Evolutionary conservation across 208 protist genomes (phyloP).

Genomic region (Trypanosoma conorhini): DNA sequence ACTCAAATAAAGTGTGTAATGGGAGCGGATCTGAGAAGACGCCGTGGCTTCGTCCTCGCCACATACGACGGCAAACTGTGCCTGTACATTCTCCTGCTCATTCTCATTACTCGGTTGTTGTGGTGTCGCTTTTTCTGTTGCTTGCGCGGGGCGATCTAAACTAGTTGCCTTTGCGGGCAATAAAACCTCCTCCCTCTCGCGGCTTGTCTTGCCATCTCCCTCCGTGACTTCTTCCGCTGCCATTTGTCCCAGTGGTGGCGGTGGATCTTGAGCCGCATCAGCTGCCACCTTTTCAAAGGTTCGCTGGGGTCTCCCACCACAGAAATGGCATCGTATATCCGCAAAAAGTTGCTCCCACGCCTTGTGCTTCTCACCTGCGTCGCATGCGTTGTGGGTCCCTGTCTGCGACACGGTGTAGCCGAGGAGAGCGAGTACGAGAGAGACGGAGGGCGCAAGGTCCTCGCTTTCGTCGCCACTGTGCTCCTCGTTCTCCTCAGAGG

Average conservation of each 20-base stretch:
- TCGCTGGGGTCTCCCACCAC: constrained; percentile 13
- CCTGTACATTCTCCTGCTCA: not conserved
- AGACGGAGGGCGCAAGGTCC: constrained; percentile 13
- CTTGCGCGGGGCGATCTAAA: not conserved
- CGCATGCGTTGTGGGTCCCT: not conserved
- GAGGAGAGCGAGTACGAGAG: constrained; percentile 15
- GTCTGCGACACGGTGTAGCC: constrained; percentile 8
- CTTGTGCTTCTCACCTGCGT: not conserved
- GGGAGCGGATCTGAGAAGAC: not conserved
- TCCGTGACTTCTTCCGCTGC: not conserved
- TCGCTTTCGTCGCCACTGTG: not conserved
- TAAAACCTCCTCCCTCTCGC: not conserved
- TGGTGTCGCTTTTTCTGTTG: not conserved
- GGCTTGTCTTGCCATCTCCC: not conserved
- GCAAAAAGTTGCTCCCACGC: not conserved
- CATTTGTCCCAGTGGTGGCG: not conserved
- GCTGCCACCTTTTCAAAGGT: constrained; percentile 2
- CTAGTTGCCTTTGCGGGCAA: not conserved
- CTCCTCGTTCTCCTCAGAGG: not conserved
- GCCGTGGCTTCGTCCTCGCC: not conserved
- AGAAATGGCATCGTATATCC: constrained; percentile 23
- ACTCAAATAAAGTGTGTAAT: constrained; percentile 17
- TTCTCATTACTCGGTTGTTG: not conserved
- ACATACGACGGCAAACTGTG: not conserved
- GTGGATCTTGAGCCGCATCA: not conserved